A percentile compares a stretch with the other conserved stretches of the same genome.
Evolutionary conservation across 225 moss, liverwort and hornwort genomes (phyloP).

Genomic region (Pseudisothecium myosuroides): DNA sequence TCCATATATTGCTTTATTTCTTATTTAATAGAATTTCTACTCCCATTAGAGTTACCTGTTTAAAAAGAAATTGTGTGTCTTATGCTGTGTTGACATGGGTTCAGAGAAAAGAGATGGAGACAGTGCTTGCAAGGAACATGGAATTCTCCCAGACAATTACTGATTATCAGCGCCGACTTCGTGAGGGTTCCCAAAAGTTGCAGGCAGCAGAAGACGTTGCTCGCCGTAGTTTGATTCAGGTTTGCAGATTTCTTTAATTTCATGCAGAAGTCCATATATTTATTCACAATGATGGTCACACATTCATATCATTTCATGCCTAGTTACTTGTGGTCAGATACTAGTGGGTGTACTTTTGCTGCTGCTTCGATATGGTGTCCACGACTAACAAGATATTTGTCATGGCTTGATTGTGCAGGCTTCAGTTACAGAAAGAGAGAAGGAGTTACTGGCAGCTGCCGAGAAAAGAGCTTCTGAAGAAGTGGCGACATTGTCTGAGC

Average conservation of each 20-base stretch:
- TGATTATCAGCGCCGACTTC: slow-evolving; percentile 79
- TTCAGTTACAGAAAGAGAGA: slow-evolving; percentile 78
- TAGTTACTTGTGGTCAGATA: not conserved
- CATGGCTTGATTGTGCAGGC: slow-evolving; percentile 13
- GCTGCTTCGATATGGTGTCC: not conserved
- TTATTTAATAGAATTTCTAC: not conserved
- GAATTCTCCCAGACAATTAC: slow-evolving; percentile 90
- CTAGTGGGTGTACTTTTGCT: not conserved
- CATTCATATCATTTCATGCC: not conserved
- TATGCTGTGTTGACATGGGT: not conserved
- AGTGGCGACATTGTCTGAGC: slow-evolving; percentile 68
- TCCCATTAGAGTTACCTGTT: not conserved
- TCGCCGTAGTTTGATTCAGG: slow-evolving; percentile 65
- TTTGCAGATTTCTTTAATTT: not conserved
- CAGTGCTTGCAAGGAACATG: slow-evolving; percentile 75
- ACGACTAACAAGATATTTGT: not conserved
- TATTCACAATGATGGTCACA: not conserved
- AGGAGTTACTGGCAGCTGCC: slow-evolving; percentile 73
- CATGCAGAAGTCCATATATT: not conserved
- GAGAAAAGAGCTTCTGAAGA: slow-evolving; percentile 92
- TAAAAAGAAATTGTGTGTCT: not conserved
- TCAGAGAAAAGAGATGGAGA: slow-evolving; percentile 88
- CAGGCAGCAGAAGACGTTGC: slow-evolving; percentile 77
- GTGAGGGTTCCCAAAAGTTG: slow-evolving; percentile 64
- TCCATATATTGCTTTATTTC: not conserved